Evolutionary conservation across 169 alveolate genomes (phyloP), one percentile per base, ranked within the genome.

Genomic region (Cyclospora cayetanensis): DNA sequence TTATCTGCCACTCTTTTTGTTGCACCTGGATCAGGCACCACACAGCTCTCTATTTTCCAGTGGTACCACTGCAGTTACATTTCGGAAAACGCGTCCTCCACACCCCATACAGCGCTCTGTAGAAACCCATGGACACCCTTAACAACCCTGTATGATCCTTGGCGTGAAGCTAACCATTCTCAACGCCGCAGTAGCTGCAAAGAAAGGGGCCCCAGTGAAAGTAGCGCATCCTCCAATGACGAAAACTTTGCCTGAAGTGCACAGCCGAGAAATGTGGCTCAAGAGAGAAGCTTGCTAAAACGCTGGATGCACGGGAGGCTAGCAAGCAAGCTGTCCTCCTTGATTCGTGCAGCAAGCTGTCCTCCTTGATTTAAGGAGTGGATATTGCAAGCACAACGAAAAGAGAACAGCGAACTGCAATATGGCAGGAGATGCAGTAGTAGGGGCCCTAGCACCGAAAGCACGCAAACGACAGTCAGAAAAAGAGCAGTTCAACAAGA

Each of bases 131-230:
- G 12, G 3, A 12, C 39, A n/a, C 77, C 11, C 41, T n/a, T n/a
- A 65, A n/a, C 4, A 12, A 31, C 34, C 22, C 4, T 18, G 15
- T 12, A n/a, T 12, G 15, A n/a, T n/a, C 87, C 60, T 46, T n/a
- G n/a, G n/a, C n/a, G n/a, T n/a, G n/a, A n/a, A 43, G 4, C 84
- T 25, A 22, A 86, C 94, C 88, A 96, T 94, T 76, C 94, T 96
- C 50, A 98, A 83, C 20, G 98, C 92, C 11, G 98, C 94, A 31
- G 96, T 95, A 25, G 98, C 99, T 52, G 97, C 96, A 93, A 97
- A 97, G 93, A 90, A 98, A 7, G 99, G 98, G 15, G 99, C 99
- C 15, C 99, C 99, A 18, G 98, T 95, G 86, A 97, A 98, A 63
- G 96, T 98, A 77, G 94, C 93, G 9, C 97, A 96, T 0, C 99